These are phyloP conservation scores for Cinnamomum micranthum DNA, from an alignment of 164 flowering plant species.

Conservation along the genomic window DNA sequence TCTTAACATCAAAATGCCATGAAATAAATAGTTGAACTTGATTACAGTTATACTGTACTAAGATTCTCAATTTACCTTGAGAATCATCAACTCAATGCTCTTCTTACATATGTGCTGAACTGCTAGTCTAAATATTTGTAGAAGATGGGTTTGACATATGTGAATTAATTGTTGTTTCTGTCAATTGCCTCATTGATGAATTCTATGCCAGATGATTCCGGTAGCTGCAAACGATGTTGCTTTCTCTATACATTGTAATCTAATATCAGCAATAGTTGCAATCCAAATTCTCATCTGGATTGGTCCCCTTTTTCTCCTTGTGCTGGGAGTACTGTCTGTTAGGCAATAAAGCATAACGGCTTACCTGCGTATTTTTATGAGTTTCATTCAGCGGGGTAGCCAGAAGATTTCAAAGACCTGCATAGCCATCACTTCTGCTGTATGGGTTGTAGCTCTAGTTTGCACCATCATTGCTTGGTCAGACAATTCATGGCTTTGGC, in stretches of 20 bases:
- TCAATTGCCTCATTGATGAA: background rate
- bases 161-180: background rate
- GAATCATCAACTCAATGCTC: too few species aligned
- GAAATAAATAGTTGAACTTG: too few species aligned
- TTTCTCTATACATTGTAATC: slow-evolving; percentile 81
- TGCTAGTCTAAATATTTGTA: background rate
- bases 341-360: background rate
- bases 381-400: slow-evolving; percentile 59
- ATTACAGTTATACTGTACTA: too few species aligned
- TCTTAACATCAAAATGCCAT: too few species aligned
- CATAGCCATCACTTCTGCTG: slow-evolving; percentile 38
- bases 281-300: slow-evolving; percentile 65
- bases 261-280: slow-evolving; percentile 57
- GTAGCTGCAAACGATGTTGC: slow-evolving; percentile 95
- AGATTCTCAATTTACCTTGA: too few species aligned
- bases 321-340: background rate
- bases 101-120: too few species aligned
- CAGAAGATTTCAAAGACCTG: slow-evolving; percentile 67
- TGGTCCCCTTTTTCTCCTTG: background rate
- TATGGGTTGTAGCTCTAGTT: slow-evolving; percentile 51
- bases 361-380: background rate
- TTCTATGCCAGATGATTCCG: slow-evolving; percentile 75
- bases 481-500: slow-evolving; percentile 84
- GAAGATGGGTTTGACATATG: background rate
- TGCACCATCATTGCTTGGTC: slow-evolving; percentile 69